Evolutionary conservation across 1,284 basidiomycete species (phyloP), one percentile per base, ranked within the genome.

Genomic region (Trichosporon asahii): DNA sequence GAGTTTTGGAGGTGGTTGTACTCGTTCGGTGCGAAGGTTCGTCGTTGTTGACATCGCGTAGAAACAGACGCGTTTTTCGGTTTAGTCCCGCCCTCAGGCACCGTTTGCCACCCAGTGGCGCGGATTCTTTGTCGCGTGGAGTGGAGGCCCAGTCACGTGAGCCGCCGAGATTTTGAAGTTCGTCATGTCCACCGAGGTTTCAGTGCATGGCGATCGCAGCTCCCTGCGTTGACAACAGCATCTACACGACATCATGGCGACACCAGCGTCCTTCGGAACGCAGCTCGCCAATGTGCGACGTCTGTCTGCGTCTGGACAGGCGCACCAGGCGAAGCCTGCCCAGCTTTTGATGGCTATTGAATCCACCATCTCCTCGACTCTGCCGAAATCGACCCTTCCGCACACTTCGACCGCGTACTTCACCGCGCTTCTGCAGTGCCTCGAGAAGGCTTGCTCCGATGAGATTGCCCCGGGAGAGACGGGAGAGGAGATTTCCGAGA

Each of bases 271-370:
- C 9, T 79, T 84, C 66, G 76, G 76, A 40, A 77, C 76, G 18
- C 88, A 89, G 27, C 86, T 97, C 65, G 85, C 88, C 72, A 98
- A 98, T 85, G 94, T 99, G 75, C 87, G 96, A 69, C 90, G 91
- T 15, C 94, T 98, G 77, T 90, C 89, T 2, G 88, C 88, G 27
- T 96, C 95, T 0, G 88, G 89, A 31, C 87, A 96, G 23, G 82
- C 90, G 1, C 93, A 97, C 79, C 95, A 98, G 84, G 93, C 93
- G 79, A 89, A 91, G 66, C 94, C 95, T 2, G 97, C 97, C 15
- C 90, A 89, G 68, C 89, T 99, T 23, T 88, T 99, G 57, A 85
- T 88, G 68, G 97, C 95, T 18, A 87, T 99, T 77, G 97, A 99
- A 83, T 87, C 89, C 1, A 96, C 95, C 12, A 88, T 99, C 76